These are phyloP conservation scores for Tothia fuscella DNA, from an alignment of 2,329 filamentous ascomycete genomes.

Conservation along the genomic window DNA sequence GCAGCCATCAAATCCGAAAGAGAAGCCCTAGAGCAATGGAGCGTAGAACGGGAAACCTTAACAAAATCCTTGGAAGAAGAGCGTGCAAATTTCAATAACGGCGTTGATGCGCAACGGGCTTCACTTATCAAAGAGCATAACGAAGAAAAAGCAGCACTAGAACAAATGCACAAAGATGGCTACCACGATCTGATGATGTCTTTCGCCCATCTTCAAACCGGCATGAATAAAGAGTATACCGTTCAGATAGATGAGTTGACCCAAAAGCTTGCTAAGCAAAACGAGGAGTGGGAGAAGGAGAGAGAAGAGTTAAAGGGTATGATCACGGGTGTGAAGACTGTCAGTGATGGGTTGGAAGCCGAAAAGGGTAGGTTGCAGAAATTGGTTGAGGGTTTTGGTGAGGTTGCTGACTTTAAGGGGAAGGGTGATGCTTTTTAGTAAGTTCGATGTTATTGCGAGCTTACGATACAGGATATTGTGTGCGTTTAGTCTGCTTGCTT, in stretches of 20 bases:
- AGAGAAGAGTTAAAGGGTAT: conserved; percentile 15
- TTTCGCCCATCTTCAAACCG: conserved; percentile 30
- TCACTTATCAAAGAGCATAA: conserved; percentile 27
- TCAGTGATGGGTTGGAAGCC: conserved; percentile 27
- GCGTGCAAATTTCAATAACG: conserved; percentile 37
- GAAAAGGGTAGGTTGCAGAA: conserved; percentile 31
- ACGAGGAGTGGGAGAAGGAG: conserved; percentile 17
- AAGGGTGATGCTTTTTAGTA: conserved; percentile 34
- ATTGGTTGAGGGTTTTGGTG: conserved; percentile 30
- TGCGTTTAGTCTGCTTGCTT: neutral
- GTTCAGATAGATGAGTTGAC: conserved; percentile 17
- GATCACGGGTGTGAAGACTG: conserved; percentile 16
- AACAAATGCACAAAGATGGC: conserved; percentile 29
- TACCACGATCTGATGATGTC: conserved; percentile 24
- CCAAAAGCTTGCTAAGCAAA: conserved; percentile 20
- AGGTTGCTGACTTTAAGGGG: conserved; percentile 30
- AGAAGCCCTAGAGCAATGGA: conserved; percentile 31
- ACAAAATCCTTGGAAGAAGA: conserved; percentile 34
- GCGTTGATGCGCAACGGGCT: conserved; percentile 38
- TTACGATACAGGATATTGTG: neutral
- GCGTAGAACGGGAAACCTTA: conserved; percentile 28
- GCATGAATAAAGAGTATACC: conserved; percentile 22
- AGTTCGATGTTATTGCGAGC: conserved; percentile 23
- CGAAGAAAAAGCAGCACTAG: conserved; percentile 8
- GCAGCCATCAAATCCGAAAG: conserved; percentile 4